A percentile compares a stretch with the other conserved stretches of the same genome.
These are phyloP conservation scores for Zangia roseola DNA, from an alignment of 768 basidiomycete genomes.

Conservation along the genomic window DNA sequence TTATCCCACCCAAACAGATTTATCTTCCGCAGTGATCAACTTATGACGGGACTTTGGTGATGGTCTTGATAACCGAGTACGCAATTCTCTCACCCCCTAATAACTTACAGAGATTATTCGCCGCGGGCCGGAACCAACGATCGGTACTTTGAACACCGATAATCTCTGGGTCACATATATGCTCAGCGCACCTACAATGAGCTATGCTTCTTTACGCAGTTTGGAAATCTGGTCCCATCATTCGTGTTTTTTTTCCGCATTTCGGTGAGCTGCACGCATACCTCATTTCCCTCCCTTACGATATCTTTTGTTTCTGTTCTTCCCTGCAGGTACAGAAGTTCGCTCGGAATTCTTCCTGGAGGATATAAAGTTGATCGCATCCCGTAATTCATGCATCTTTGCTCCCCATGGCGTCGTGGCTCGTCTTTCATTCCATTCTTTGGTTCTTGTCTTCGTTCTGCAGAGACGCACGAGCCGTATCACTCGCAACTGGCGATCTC, in stretches of 20 bases:
- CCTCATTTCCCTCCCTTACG: not conserved
- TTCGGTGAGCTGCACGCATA: not conserved
- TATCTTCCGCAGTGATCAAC: no score
- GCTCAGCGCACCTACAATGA: not conserved
- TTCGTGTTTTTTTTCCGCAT: not conserved
- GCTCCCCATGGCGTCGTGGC: not conserved
- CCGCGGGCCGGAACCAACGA: not conserved
- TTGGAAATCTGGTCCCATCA: not conserved
- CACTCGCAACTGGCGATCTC: not conserved
- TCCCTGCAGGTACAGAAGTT: not conserved
- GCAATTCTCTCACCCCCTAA: no score
- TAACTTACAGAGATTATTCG: no score
- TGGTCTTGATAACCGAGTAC: no score
- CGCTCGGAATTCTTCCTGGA: not conserved
- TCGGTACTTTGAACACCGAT: not conserved
- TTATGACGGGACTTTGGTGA: no score
- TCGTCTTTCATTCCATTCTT: not conserved
- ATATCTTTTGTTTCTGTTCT: not conserved
- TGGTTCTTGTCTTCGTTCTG: not conserved
- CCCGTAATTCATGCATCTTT: not conserved
- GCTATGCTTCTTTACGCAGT: no score
- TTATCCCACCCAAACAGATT: no score
- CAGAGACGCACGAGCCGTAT: not conserved
- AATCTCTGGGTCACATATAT: not conserved
- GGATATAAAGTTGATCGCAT: not conserved